Base-by-base conservation (phyloP, 805 yeast genomes). In the Clavispora carvajalis region DNA sequence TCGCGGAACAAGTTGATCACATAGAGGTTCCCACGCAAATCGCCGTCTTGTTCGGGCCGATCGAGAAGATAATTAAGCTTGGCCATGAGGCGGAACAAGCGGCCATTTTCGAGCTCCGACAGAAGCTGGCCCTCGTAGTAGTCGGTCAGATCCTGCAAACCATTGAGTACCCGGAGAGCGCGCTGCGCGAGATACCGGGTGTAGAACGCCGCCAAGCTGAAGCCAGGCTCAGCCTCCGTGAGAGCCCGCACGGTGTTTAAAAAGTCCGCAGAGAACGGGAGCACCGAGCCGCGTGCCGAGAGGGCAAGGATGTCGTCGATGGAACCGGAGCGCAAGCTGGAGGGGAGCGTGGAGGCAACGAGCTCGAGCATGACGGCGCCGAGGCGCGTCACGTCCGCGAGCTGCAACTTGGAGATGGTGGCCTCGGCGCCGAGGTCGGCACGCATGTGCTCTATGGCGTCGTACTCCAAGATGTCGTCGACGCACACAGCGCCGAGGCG, bases 31-130 rank as follows among this genome's bases (percentile, higher is more conserved):
- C 95, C 95, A 7, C 85, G 75, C 48, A 83, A 89, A 24, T 58
- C 58, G 15, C 39, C 46, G 23, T 71, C 71, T 30, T 66, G 69
- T 49, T 83, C 91, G 9, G 91, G 85, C 46, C 91, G 71, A 46
- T 85, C 90, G 43, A 82, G 69, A 21, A 88, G 77, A 49, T 82
- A 83, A 55, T 85, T 87, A 31, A 93, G 65, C 66, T 93, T 93
- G 43, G 89, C 70, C 55, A 91, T 66, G 31, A 93, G 69, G 44
- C 98, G 72, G 51, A 91, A 88, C 22, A 93, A 64, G 44, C 98
- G 71, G 3, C 85, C 93, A 60, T 93, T 93, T 59, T 93, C 98
- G 19, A 90, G 64, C 59, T 91, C 98, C 40, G 75, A 72, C 12
- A 78, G 59, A 29, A 93, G 63, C 45, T 75, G 77, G 3, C 76